These are phyloP conservation scores for Trichoderma atrobrunneum DNA, from an alignment of 2,329 filamentous ascomycete species.

Conservation along the genomic window DNA sequence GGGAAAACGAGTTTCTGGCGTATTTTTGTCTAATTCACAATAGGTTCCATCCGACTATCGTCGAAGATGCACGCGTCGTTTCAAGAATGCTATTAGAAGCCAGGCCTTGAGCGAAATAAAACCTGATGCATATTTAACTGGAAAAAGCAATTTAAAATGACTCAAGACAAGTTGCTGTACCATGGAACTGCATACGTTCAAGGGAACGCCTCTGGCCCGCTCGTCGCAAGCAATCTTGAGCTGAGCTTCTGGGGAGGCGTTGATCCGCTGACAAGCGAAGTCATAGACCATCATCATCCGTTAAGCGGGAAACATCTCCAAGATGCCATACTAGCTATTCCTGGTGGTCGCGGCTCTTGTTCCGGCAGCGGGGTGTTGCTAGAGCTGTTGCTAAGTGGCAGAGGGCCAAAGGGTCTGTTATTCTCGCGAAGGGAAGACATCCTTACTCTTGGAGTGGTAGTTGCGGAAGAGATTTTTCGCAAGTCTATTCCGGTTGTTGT, in stretches of 20 bases:
- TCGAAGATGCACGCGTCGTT: neutral
- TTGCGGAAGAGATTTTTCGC: constrained; percentile 41
- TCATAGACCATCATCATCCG: constrained; percentile 45
- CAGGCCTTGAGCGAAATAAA: neutral
- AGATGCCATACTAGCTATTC: constrained; percentile 40
- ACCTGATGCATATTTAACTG: neutral
- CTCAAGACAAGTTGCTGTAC: neutral
- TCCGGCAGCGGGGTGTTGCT: constrained; percentile 45
- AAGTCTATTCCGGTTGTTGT: constrained; percentile 40
- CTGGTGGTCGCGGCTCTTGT: constrained; percentile 46
- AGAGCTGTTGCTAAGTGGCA: constrained; percentile 41
- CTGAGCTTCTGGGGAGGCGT: constrained; percentile 49
- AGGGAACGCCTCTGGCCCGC: constrained; percentile 28
- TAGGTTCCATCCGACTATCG: neutral
- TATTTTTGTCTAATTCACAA: neutral
- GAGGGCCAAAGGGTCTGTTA: constrained; percentile 39
- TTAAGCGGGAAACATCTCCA: constrained; percentile 34
- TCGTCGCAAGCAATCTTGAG: constrained; percentile 29
- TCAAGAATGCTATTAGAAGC: neutral
- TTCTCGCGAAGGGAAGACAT: constrained; percentile 44
- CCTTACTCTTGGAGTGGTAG: constrained; percentile 43
- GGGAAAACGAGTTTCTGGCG: neutral
- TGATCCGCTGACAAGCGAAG: constrained; percentile 36
- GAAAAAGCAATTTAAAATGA: neutral
- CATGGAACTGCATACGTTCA: constrained; percentile 25